phyloP scores from a whole-genome alignment of 176 grass and related monocot species.

The Musa acuminata region DNA sequence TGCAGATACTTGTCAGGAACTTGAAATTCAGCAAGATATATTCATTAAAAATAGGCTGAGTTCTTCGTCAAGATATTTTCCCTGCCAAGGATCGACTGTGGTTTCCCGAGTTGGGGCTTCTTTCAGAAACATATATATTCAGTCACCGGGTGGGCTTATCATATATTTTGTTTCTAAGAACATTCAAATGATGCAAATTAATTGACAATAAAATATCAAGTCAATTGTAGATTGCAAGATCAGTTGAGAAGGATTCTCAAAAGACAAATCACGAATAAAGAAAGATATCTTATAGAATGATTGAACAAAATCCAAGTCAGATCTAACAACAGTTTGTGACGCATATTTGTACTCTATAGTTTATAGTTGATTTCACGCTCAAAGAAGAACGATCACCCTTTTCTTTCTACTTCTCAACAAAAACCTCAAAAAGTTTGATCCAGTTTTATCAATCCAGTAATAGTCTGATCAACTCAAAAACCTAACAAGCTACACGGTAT shows the following conservation, averaged over 20 bases:
- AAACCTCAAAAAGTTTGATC: background rate
- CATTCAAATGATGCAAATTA: background rate
- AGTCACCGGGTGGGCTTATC: background rate
- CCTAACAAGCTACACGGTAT: background rate
- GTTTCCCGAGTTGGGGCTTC: background rate
- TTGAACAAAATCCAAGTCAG: background rate
- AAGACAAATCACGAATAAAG: background rate
- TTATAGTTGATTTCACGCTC: background rate
- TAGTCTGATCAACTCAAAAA: background rate
- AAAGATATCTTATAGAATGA: background rate
- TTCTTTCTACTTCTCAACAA: background rate
- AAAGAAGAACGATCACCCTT: background rate
- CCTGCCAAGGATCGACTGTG: background rate
- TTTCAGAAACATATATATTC: background rate
- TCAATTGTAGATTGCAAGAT: background rate
- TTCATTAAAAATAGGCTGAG: background rate
- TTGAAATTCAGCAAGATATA: background rate
- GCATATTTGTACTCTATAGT: background rate
- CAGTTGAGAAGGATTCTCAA: background rate
- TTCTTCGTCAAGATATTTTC: background rate
- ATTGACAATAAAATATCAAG: background rate
- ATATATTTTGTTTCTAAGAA: background rate
- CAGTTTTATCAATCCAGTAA: background rate
- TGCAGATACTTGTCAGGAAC: background rate
- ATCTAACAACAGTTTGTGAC: background rate